Base-by-base conservation (phyloP, 306 rosid genomes). In the Dalbergia oliveri region DNA sequence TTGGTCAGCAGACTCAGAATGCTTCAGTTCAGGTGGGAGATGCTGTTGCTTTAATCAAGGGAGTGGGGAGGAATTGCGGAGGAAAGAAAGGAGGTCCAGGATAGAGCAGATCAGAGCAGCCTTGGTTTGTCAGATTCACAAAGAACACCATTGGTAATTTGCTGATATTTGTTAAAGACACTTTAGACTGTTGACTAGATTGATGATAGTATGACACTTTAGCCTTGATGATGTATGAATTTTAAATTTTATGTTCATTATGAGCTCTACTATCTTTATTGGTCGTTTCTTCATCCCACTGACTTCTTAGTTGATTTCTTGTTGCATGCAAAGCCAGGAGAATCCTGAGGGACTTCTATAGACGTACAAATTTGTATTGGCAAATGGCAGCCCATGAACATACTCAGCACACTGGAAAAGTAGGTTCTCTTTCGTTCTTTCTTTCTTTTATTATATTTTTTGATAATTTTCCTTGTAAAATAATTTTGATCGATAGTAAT, bases 361-460 rank as follows among this genome's bases (percentile, higher is more conserved):
- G 23, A 60, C 98, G 97, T 84, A 95, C 99, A 69, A 91, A 91
- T 87, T 11, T 95, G 85, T 95, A 95, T 90, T 95, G 99, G 99
- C 98, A 95, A 89, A 95, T 95, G 99, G 99, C 99, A n/a, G 98
- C 99, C 71, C 98, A 95, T 23, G 99, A 95, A 70, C 98, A 95
- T 78, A 95, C 98, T 58, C 99, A 95, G 83, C 99, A 95, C 86
- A 93, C 99, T 69, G 99, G 99, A 81, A 95, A 95, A 87, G 97
- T 93, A 47, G 35, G 86, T 58, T 75, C 15, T 75, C 58, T 79
- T 77, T 26, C n/a, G n/a, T n/a, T n/a, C 72, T 34, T 51, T 53
- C 53, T 34, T 65, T 45, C 41, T 31, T 51, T 26, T 39, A 54
- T 64, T 31, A 14, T 53, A 37, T 61, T 53, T 18, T 41, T 57